phyloP scores from a whole-genome alignment of 140 eudicot genomes.

The Ambrosia hybrid region DNA sequence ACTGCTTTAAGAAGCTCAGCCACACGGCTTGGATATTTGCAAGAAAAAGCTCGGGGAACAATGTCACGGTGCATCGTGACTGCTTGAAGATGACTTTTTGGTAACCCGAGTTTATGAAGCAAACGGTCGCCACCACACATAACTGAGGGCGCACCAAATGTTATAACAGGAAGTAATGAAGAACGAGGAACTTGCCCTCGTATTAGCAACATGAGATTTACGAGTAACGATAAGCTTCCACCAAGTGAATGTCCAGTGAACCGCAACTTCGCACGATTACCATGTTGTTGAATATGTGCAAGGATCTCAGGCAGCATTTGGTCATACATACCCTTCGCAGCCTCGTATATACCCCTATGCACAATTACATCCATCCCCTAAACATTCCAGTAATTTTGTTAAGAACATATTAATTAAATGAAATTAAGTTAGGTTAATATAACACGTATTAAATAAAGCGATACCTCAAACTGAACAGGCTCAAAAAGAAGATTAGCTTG shows the following conservation, averaged over 20 bases:
- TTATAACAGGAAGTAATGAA: slow-evolving; percentile 86
- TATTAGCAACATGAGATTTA: slow-evolving; percentile 80
- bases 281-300: slow-evolving; percentile 54
- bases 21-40: slow-evolving; percentile 78
- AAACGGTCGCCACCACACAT: slow-evolving; percentile 95
- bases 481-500: slow-evolving; percentile 94
- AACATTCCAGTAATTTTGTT: background rate
- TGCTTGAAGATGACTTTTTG: slow-evolving; percentile 74
- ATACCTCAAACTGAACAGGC: slow-evolving; percentile 90
- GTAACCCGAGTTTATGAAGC: slow-evolving; percentile 71
- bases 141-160: slow-evolving; percentile 85
- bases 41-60: slow-evolving; percentile 98
- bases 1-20: slow-evolving; percentile 88
- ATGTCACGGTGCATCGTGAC: slow-evolving; percentile 92
- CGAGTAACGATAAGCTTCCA: slow-evolving; percentile 80
- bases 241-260: slow-evolving; percentile 99
- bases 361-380: slow-evolving; percentile 85
- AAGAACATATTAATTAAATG: background rate
- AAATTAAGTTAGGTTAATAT: background rate
- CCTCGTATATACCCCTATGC: slow-evolving; percentile 96
- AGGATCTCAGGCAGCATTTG: slow-evolving; percentile 91
- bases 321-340: slow-evolving; percentile 87
- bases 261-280: slow-evolving; percentile 67
- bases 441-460: background rate
- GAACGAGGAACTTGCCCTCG: slow-evolving; percentile 72